phyloP scores from a whole-genome alignment of 164 flowering plant genomes.

The Liquidambar formosana region DNA sequence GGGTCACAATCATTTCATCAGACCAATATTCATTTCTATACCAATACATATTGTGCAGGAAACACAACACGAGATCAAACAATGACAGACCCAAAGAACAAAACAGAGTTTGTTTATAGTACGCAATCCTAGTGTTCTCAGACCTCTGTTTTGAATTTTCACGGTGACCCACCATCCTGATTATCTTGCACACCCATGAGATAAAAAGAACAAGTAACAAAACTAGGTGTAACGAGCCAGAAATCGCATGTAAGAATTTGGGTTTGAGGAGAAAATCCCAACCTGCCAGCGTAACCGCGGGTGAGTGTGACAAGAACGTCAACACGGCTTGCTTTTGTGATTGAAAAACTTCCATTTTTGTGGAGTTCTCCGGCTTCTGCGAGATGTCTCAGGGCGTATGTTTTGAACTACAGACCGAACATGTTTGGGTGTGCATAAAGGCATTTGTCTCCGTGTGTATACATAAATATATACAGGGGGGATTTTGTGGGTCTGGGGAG shows the following conservation, averaged over 20 bases:
- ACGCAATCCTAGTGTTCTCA: constrained; percentile 15
- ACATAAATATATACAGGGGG: no score
- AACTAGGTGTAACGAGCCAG: constrained; percentile 47
- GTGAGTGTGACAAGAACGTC: constrained; percentile 14
- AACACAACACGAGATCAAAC: constrained; percentile 13
- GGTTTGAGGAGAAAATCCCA: constrained; percentile 43
- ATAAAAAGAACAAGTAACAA: constrained; percentile 40
- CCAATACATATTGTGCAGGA: no score
- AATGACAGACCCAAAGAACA: constrained; percentile 45
- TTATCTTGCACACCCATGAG: constrained; percentile 36
- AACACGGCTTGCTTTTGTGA: constrained; percentile 6
- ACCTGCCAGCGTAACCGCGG: constrained; percentile 7
- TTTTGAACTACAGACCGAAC: no score
- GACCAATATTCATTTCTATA: no score
- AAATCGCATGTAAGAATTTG: constrained; percentile 47
- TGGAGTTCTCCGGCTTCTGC: neutral
- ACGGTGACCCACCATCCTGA: neutral
- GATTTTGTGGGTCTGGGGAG: no score
- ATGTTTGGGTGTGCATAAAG: no score
- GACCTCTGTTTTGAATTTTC: constrained; percentile 25
- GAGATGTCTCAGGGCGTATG: no score
- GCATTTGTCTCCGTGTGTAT: no score
- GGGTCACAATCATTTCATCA: no score
- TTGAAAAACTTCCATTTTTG: constrained; percentile 22
- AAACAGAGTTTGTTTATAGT: constrained; percentile 34